Conservation (phyloP, 192 early-diverging fungal genomes). For the Rhizophagus prolifer region DNA sequence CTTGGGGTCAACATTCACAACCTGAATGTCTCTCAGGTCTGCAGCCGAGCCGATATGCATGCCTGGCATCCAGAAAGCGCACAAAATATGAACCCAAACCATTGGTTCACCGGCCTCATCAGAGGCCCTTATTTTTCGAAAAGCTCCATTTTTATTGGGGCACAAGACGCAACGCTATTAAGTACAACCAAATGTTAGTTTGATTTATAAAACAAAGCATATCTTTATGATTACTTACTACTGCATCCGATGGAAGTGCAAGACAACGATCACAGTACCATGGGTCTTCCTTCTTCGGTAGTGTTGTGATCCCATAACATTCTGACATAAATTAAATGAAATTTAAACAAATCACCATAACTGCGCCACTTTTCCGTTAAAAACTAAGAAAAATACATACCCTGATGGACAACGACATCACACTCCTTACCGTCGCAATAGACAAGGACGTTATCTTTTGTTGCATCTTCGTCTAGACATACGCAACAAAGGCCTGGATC, state of each 20-base stretch:
- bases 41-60: conserved; percentile 41
- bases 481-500: conserved; percentile 57
- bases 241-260: conserved; percentile 39
- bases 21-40: conserved; percentile 39
- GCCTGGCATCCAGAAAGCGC: conserved; percentile 53
- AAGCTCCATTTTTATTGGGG: conserved; percentile 46
- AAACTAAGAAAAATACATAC: conserved; percentile 2
- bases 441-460: conserved; percentile 51
- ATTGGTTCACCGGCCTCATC: conserved; percentile 32
- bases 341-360: too few species aligned
- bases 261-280: conserved; percentile 48
- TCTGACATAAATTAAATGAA: conserved; percentile 35
- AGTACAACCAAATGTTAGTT: background rate
- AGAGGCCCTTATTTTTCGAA: conserved; percentile 40
- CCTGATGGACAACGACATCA: conserved; percentile 32
- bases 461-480: conserved; percentile 46
- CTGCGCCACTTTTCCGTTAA: background rate
- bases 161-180: conserved; percentile 45
- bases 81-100: conserved; percentile 49
- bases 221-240: conserved; percentile 32
- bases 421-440: conserved; percentile 48
- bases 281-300: conserved; percentile 41
- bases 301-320: conserved; percentile 42
- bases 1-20: conserved; percentile 44
- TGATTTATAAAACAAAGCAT: background rate